Evolutionary conservation across 2,329 filamentous ascomycete species (phyloP).

Genomic region (Stachybotrys chartarum): DNA sequence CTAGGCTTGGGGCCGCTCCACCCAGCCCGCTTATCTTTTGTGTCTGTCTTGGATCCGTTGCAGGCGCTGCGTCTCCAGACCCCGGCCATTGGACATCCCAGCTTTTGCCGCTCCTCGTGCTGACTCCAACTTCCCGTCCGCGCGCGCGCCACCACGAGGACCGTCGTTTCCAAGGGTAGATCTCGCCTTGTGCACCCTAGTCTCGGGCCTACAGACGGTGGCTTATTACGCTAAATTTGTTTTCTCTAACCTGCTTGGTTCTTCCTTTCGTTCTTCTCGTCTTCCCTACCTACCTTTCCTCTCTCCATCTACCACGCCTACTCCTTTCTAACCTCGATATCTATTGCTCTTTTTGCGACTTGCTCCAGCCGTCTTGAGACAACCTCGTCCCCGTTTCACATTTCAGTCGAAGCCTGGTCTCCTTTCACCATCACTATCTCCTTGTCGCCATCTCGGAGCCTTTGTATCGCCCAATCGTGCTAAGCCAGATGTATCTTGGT

Average conservation of each 20-base stretch:
- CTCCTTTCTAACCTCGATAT: too few relatives aligned
- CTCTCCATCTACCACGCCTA: background rate
- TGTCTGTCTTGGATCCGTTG: constrained; percentile 12
- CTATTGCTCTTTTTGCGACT: too few relatives aligned
- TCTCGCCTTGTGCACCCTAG: background rate
- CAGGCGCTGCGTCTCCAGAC: constrained; percentile 16
- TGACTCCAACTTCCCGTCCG: constrained; percentile 18
- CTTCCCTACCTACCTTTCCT: background rate
- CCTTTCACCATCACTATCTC: background rate
- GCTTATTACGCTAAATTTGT: background rate
- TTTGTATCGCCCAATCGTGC: constrained; percentile 17
- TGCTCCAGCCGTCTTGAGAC: background rate
- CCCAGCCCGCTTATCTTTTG: constrained; percentile 10
- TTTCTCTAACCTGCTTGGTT: background rate
- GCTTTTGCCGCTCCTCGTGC: constrained; percentile 14
- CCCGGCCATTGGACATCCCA: constrained; percentile 17
- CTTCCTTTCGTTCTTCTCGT: background rate
- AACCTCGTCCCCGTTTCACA: background rate
- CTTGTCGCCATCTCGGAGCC: constrained; percentile 2
- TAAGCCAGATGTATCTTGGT: constrained; percentile 29
- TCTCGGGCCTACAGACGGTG: background rate
- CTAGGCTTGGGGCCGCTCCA: constrained; percentile 7
- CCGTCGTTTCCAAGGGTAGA: constrained; percentile 6
- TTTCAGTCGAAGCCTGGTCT: constrained; percentile 6
- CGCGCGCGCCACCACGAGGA: constrained; percentile 11